A percentile compares a stretch with the other conserved stretches of the same genome.
These are phyloP conservation scores for Amanita rimosa DNA, from an alignment of 768 basidiomycete species.

Conservation along the genomic window DNA sequence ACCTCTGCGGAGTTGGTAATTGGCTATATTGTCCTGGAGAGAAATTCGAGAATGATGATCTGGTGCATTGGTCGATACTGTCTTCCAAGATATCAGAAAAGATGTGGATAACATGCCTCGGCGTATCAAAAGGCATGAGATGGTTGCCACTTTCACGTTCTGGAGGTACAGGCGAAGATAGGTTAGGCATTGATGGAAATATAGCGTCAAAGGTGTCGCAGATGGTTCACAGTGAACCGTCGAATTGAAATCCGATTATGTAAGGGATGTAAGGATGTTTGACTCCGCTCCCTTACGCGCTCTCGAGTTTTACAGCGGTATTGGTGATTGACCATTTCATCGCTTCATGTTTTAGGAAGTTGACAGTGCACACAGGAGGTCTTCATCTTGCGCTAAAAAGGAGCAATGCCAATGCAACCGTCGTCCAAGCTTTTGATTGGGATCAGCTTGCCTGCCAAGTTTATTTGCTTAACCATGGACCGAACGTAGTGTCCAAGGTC, in stretches of 20 bases:
- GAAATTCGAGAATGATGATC: conserved; percentile 12
- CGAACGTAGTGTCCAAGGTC: conserved; percentile 39
- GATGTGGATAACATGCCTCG: conserved; percentile 5
- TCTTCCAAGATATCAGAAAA: conserved; percentile 7
- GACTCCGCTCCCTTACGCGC: conserved; percentile 15
- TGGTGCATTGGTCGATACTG: conserved; percentile 10
- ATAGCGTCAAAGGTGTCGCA: conserved; percentile 8
- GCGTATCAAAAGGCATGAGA: conserved; percentile 4
- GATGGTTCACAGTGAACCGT: not conserved
- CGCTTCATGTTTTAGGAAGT: not conserved
- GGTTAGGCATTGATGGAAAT: not conserved
- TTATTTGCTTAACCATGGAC: conserved; percentile 51
- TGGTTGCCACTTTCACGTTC: not conserved
- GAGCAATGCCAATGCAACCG: conserved; percentile 31
- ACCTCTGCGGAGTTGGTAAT: conserved; percentile 27
- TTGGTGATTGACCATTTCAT: conserved; percentile 35
- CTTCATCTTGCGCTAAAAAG: conserved; percentile 56
- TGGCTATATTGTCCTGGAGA: conserved; percentile 18
- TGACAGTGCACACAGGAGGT: conserved; percentile 36
- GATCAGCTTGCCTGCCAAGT: conserved; percentile 65
- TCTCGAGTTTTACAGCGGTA: conserved; percentile 72
- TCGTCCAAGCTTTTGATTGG: conserved; percentile 75
- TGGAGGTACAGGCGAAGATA: not conserved
- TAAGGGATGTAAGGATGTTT: conserved; percentile 1
- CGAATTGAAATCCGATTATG: conserved; percentile 1